These are phyloP conservation scores for Suillus paluster DNA, from an alignment of 768 basidiomycete species.

Conservation along the genomic window DNA sequence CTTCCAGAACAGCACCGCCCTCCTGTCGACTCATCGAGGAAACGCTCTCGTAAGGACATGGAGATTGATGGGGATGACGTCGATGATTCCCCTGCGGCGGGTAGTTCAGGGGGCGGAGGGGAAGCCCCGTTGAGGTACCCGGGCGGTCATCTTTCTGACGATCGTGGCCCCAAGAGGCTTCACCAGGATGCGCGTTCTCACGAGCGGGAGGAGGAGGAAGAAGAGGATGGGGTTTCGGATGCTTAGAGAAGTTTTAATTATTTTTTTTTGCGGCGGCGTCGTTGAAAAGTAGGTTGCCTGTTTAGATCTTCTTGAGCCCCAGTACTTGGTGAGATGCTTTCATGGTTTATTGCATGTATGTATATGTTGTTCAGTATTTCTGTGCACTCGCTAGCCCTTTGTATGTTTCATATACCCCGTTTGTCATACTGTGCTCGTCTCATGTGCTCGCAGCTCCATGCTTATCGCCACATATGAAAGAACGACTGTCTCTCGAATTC, in stretches of 20 bases:
- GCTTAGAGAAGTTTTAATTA: conserved; percentile 24
- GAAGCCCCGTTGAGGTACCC: conserved; percentile 38
- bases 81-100: conserved; percentile 32
- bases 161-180: conserved; percentile 63
- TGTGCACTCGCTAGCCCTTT: conserved; percentile 15
- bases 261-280: neutral
- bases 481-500: neutral
- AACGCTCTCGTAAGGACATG: conserved; percentile 66
- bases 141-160: conserved; percentile 45
- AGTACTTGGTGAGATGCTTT: conserved; percentile 21
- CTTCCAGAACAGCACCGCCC: conserved; percentile 43
- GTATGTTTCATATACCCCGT: neutral
- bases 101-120: conserved; percentile 32
- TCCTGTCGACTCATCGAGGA: conserved; percentile 52
- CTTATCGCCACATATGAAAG: neutral
- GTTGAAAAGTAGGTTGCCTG: conserved; percentile 20
- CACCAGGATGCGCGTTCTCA: conserved; percentile 47
- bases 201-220: conserved; percentile 34
- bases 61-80: conserved; percentile 61
- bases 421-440: neutral
- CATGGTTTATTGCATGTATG: conserved; percentile 18
- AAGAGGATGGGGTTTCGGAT: conserved; percentile 36
- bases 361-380: conserved; percentile 22
- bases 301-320: conserved; percentile 40
- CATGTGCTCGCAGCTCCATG: neutral